Conservation (phyloP, 2,329 filamentous ascomycete species). For the Cladosporium sphaerospermum region DNA sequence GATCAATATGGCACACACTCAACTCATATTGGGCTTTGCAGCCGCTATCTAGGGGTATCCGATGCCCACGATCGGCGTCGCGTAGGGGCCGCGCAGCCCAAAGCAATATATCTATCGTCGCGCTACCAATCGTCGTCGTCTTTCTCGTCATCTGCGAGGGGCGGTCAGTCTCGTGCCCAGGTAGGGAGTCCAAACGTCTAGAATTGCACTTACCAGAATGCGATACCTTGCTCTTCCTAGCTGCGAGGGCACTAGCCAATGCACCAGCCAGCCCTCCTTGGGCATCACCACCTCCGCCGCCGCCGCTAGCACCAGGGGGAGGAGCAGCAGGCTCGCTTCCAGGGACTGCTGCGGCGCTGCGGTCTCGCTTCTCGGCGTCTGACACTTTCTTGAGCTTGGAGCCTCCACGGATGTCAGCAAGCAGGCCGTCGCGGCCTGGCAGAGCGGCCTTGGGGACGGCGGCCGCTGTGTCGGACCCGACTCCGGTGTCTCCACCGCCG, state of each 20-base stretch:
- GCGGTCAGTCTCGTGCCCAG: not conserved
- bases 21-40: no score
- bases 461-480: slow-evolving; percentile 33
- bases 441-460: slow-evolving; percentile 44
- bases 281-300: slow-evolving; percentile 45
- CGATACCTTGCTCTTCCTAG: slow-evolving; percentile 88
- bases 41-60: no score
- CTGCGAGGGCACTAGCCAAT: slow-evolving; percentile 75
- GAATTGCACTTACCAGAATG: slow-evolving; percentile 71
- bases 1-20: no score
- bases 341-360: slow-evolving; percentile 58
- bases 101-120: not conserved
- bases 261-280: slow-evolving; percentile 40
- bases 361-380: slow-evolving; percentile 61
- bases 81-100: no score
- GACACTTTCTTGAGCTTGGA: slow-evolving; percentile 68
- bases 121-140: slow-evolving; percentile 68
- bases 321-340: slow-evolving; percentile 49
- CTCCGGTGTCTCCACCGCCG: slow-evolving; percentile 35
- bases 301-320: slow-evolving; percentile 43
- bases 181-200: not conserved
- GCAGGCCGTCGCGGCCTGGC: slow-evolving; percentile 52
- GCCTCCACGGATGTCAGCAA: slow-evolving; percentile 65
- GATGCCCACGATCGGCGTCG: no score
- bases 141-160: slow-evolving; percentile 62